Evolutionary conservation across 2,329 filamentous ascomycete species (phyloP), one percentile per base, ranked within the genome.

Genomic region (Sporothrix variecibatus): DNA sequence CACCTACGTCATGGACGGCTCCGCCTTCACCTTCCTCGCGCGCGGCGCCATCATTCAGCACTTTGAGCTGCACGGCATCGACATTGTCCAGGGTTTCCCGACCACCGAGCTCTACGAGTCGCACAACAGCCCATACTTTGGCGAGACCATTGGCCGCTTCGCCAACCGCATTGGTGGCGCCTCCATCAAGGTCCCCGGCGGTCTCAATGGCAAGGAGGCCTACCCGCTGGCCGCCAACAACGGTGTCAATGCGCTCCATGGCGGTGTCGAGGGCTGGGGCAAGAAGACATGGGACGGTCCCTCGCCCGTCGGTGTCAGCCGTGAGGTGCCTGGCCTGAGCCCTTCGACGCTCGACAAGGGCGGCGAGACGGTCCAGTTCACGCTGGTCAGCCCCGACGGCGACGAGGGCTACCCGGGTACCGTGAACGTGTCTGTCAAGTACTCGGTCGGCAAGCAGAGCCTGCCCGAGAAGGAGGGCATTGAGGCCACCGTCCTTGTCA

Each of bases 351-450:
- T 85, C 7, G 81, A 87, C 8, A 79, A 89, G 75, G 91, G 90
- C 38, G 91, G 89, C 75, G 90, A 93, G 83, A 90, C 87, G 72
- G 86, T 94, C 67, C 83, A 88, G 77, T 94, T 93, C 81, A 87
- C 85, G 26, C 87, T 91, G 31, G 81, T 87, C 69, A 96, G 93
- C 82, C 85, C 87, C 78, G 92, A 98, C 80, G 94, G 93, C 6
- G 95, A 98, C 75, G 92, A 97, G 82, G 94, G 94, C 0, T 98
- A 93, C 82, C 96, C 96, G 0, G 96, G 96, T 1, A 93, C 93
- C 0, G 91, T 98, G 2, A 89, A 95, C 80, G 87, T 91, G 73
- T 90, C 86, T 75, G 90, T 97, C 40, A 91, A 90, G 82, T 99
- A 98, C 82, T 93, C 91, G 0, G 87, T 92, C 0, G 91, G 90